A percentile compares a stretch with the other conserved stretches of the same genome.
Conservation (phyloP, 2,329 filamentous ascomycete species). For the Ceratocystiopsis minuta region DNA sequence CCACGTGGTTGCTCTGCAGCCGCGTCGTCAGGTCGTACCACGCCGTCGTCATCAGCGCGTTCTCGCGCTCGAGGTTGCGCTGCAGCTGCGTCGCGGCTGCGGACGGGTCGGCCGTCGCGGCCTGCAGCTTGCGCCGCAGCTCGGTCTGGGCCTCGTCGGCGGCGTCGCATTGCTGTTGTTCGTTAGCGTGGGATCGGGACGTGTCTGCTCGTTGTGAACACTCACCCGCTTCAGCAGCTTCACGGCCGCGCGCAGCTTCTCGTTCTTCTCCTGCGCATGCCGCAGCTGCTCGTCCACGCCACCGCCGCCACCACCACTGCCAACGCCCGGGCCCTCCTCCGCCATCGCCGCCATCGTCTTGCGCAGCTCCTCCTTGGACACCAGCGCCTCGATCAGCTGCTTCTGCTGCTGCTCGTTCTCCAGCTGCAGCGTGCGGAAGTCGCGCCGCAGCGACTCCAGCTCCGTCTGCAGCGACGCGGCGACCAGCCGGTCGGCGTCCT, state of each 20-base stretch:
- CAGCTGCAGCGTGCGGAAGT: conserved; percentile 27
- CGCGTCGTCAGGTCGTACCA: conserved; percentile 71
- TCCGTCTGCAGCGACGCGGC: conserved; percentile 40
- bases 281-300: conserved; percentile 17
- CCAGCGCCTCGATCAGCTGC: conserved; percentile 40
- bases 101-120: conserved; percentile 24
- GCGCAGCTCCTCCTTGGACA: conserved; percentile 41
- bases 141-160: conserved; percentile 38
- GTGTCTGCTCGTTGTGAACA: conserved; percentile 6
- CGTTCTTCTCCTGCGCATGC: conserved; percentile 33
- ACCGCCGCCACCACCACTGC: conserved; percentile 8
- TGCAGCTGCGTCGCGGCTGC: conserved; percentile 38
- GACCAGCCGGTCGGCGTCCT: conserved; percentile 33
- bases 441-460: conserved; percentile 34
- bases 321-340: not conserved
- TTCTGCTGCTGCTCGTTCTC: conserved; percentile 40
- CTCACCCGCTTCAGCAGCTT: conserved; percentile 42
- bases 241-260: conserved; percentile 36
- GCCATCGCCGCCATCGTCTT: conserved; percentile 24
- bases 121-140: conserved; percentile 35
- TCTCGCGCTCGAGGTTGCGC: conserved; percentile 58
- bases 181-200: not conserved
- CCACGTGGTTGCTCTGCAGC: conserved; percentile 67
- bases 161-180: conserved; percentile 36
- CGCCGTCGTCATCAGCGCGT: conserved; percentile 60